Base-by-base conservation (phyloP, 257 asterid species). In the Schizonepeta tenuifolia region DNA sequence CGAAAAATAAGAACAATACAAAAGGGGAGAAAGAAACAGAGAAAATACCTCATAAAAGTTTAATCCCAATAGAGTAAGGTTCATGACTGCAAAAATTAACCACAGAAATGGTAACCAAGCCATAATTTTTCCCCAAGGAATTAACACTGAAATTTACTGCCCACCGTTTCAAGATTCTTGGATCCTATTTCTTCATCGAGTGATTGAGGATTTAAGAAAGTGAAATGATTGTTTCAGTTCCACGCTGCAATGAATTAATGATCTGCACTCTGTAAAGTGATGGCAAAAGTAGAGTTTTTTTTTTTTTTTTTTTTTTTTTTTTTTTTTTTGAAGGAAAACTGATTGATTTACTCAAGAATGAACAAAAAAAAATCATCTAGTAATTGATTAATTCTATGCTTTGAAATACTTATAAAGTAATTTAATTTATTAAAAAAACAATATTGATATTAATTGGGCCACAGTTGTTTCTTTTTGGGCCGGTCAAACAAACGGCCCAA, bases 1-100 rank as follows among this genome's bases (percentile, higher is more conserved):
- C 11, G 57, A 22, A n/a, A 36, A 24, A 31, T 6, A 50, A 4
- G 14, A 54, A 26, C 21, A 31, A 15, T n/a, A 55, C n/a, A 51
- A 33, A 63, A 60, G 0, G 6, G 17, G 41, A 58, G 9, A 6
- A 43, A 68, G 1, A n/a, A 56, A 65, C 38, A 0, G 50, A 50
- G 21, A 12, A 35, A 40, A 6, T 88, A 89, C 98, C 96, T 93
- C 97, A 75, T 90, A 93, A 65, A 90, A 82, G 78, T 86, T 82
- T 43, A 86, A 81, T 44, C 83, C 92, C 22, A 89, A 67, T 28
- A 90, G 92, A 20, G 79, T 46, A 15, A 90, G 79, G 72, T 86
- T 87, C 66, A 83, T 68, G n/a, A 72, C n/a, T 69, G 90, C 73
- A 70, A 86, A 82, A 31, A 86, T 47, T 20, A 89, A 7, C 98